phyloP scores from a whole-genome alignment of 441 rosid genomes.

The Gossypium davidsonii region DNA sequence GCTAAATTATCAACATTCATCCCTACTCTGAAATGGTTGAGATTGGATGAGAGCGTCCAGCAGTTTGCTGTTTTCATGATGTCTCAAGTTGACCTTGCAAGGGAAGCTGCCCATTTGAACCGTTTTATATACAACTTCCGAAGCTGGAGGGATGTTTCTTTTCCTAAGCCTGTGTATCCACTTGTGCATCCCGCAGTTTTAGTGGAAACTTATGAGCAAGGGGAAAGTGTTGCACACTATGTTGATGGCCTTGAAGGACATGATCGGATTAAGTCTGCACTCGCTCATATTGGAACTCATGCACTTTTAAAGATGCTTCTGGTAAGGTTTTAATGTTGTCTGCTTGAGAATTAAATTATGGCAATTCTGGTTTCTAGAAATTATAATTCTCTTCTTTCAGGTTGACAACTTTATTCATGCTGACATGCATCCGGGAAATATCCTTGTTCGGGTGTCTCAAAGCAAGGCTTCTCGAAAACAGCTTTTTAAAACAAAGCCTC shows the following conservation, averaged over 20 bases:
- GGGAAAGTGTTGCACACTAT: slow-evolving; percentile 79
- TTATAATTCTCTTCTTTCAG: slow-evolving; percentile 38
- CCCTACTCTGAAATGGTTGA: slow-evolving; percentile 90
- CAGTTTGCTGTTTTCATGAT: slow-evolving; percentile 97
- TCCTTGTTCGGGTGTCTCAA: slow-evolving; percentile 73
- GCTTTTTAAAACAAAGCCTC: slow-evolving; percentile 84
- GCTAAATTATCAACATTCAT: slow-evolving; percentile 69
- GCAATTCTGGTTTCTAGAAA: neutral
- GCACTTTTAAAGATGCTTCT: slow-evolving; percentile 98
- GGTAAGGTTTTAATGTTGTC: slow-evolving; percentile 30
- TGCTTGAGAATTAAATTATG: neutral
- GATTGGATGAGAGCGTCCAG: slow-evolving; percentile 93
- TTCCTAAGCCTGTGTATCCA: slow-evolving; percentile 97
- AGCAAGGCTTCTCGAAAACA: slow-evolving; percentile 59
- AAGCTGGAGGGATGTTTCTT: slow-evolving; percentile 95
- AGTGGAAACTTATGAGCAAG: slow-evolving; percentile 95
- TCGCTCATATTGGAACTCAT: slow-evolving; percentile 98
- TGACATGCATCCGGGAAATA: slow-evolving; percentile 99
- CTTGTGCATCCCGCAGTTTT: slow-evolving; percentile 99
- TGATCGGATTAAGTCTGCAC: slow-evolving; percentile 62
- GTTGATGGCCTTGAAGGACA: slow-evolving; percentile 84
- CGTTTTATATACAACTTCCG: slow-evolving; percentile 93
- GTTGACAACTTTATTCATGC: slow-evolving; percentile 99
- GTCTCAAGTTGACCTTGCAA: slow-evolving; percentile 99
- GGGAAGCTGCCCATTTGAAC: slow-evolving; percentile 98